Base-by-base conservation (phyloP, 331 rosid species). In the Spiraea crenata region DNA sequence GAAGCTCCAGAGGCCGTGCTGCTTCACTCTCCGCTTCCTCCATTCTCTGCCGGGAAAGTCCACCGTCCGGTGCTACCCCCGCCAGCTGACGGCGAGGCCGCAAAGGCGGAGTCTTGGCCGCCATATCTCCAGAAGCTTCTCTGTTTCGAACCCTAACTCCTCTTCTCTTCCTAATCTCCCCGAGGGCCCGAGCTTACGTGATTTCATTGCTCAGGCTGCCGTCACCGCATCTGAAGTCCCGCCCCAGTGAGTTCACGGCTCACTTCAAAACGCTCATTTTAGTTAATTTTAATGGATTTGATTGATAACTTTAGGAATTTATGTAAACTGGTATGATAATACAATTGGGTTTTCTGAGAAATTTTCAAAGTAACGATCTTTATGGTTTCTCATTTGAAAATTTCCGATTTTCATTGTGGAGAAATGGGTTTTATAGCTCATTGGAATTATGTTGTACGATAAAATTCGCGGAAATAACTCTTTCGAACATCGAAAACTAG, bases 131-230 rank as follows among this genome's bases (percentile, higher is more conserved):
- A 70, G 85, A 81, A 78, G 40, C 74, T 85, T 84, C 81, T 87
- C 89, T 25, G 68, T 40, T 15, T 80, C 76, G 25, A 62, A 46
- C n/a, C 13, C 69, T 41, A 15, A 38, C 3, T 0, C 46, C 37
- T 59, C 16, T 72, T 25, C 82, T 68, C 68, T 38, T 17, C 44
- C 50, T 59, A 50, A 3, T 70, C 79, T 74, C 55, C 70, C 76
- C 3, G 82, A 83, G 51, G 58, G 58, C 12, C 86, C 89, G 11
- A 65, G 81, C 62, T 82, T 86, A 54, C 84, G 57, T 12, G 77
- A 67, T 64, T 89, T 87, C 82, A 37, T 81, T 13, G 82, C 84
- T 49, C 85, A 73, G 70, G 88, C 93, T 47, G 59, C 96, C 50
- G 82, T 87, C 42, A 68, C 85, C 34, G 81, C 87, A 65, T 80